Percentiles rank a stretch among this genome's conserved stretches.
Evolutionary conservation across 352 stramenopile species (phyloP).

Genomic region (Paralagenidium karlingii): DNA sequence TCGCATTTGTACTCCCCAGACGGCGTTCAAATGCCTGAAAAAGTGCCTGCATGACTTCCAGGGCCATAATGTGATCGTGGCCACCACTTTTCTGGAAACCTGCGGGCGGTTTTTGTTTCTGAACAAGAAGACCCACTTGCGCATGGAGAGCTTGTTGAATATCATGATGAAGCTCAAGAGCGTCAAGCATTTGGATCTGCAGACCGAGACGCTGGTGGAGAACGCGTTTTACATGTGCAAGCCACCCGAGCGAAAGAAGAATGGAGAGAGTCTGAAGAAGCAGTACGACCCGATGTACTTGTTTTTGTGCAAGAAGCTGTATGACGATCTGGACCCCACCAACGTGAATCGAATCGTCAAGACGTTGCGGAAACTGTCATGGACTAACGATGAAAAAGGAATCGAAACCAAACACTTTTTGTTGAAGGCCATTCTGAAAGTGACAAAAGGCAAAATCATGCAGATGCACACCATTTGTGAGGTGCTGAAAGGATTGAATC

Average conservation of each 20-base stretch:
- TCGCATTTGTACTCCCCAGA: conserved; percentile 88
- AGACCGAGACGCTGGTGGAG: conserved; percentile 81
- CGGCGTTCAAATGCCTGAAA: conserved; percentile 88
- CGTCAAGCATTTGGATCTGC: conserved; percentile 84
- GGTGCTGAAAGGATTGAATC: conserved; percentile 69
- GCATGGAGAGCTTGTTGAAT: conserved; percentile 84
- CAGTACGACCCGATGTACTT: conserved; percentile 88
- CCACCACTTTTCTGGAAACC: conserved; percentile 94
- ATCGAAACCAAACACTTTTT: conserved; percentile 51
- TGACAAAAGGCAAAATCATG: conserved; percentile 83
- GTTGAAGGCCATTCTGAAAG: conserved; percentile 87
- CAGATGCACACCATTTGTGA: conserved; percentile 82
- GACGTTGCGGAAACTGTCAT: conserved; percentile 89
- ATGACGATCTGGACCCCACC: conserved; percentile 62
- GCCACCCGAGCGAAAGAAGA: conserved; percentile 73
- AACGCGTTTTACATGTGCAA: conserved; percentile 92
- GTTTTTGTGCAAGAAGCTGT: conserved; percentile 81
- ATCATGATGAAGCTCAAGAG: conserved; percentile 95
- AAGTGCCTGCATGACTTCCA: conserved; percentile 93
- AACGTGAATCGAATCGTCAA: conserved; percentile 89
- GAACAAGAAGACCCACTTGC: conserved; percentile 87
- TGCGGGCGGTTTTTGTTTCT: conserved; percentile 94
- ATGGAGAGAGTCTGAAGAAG: conserved; percentile 53
- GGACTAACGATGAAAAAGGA: conserved; percentile 30
- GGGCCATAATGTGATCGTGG: conserved; percentile 92